Base-by-base conservation (phyloP, 2,329 filamentous ascomycete species). In the Pseudofabraea citricarpa region DNA sequence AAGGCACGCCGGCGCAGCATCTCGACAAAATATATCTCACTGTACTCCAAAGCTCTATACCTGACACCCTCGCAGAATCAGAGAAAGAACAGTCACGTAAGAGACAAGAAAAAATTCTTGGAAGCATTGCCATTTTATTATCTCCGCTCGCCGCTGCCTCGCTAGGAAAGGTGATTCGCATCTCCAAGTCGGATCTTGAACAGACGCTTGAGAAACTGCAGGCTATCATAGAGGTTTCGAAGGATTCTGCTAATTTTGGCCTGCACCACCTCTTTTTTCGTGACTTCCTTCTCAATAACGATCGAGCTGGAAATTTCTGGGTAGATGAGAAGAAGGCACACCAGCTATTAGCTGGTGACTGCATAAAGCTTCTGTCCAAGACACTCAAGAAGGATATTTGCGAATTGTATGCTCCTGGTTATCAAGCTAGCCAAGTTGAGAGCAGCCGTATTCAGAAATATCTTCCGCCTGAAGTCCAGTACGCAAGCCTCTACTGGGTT, bases 401-500 rank as follows among this genome's bases (percentile, higher is more conserved):
- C 49, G 24, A 45, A 12, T 24, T 57, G 16, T 8, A 48, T n/a
- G 35, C 45, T 27, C 56, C 52, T 35, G 51, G 56, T 23, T 44
- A 16, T 24, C 41, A n/a, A n/a, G 31, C 24, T 26, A 46, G 20
- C 16, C 32, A 55, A 19, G 39, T 58, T 32, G 43, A 47, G 26
- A 46, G 35, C 21, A 43, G 36, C 36, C 20, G 40, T 15, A 41
- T 62, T 19, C 29, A 56, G 24, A 16, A 60, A 46, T 21, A 53
- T 48, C 37, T 69, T 58, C 45, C 61, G 52, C 27, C 51, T 49
- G 45, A 59, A 56, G 44, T 67, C 40, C 53, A 58, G 43, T 68
- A 67, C 55, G 58, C 57, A 36, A 64, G 58, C 45, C 51, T 55
- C n/a, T 64, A 66, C 51, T 67, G 61, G 64, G 48, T 59, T 16